Base-by-base conservation (phyloP, 2,329 filamentous ascomycete genomes). In the Chrysoporthe austroafricana region DNA sequence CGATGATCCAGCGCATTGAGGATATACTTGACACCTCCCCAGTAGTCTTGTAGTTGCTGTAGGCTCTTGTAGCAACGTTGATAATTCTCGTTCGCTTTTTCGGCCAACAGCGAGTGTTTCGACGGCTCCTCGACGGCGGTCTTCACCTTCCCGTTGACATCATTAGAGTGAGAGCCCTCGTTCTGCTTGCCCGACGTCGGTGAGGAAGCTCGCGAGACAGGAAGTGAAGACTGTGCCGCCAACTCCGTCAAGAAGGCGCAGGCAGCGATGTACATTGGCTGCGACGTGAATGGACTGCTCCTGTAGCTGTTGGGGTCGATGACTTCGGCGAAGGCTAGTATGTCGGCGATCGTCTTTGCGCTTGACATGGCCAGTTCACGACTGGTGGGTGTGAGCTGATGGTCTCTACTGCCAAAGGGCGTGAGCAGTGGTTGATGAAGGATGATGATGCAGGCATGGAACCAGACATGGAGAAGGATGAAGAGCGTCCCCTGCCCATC, bases 271-370 rank as follows among this genome's bases (percentile, higher is more conserved):
- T 96, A 97, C 74, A 96, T 96, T 0, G 93, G 93, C 77, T 97
- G 93, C 60, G 91, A 93, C 0, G 92, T 96, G 72, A 97, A 97
- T 0, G 93, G 93, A 69, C 96, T 97, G 1, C 93, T 92, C 44
- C 94, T 90, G 66, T 94, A 93, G 72, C 93, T 94, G 76, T 92
- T 94, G 0, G 91, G 89, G 76, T 96, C 92, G 63, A 96, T 92
- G 11, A 96, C 81, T 74, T 96, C 92, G 0, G 93, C 92, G 77
- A 96, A 96, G 0, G 91, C 90, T 9, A 96, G 79, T 18, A 97
- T 97, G 73, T 97, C 93, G 44, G 92, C 93, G 69, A 97, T 96
- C 0, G 93, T 96, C 80, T 96, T 97, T 14, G 93, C 94, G 34
- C 92, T 95, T 16, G 91, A 94, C 90, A 95, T 94, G 69, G 91